Evolutionary conservation across 495 filamentous ascomycete species (phyloP), one percentile per base, ranked within the genome.

Genomic region (Viridothelium virens): DNA sequence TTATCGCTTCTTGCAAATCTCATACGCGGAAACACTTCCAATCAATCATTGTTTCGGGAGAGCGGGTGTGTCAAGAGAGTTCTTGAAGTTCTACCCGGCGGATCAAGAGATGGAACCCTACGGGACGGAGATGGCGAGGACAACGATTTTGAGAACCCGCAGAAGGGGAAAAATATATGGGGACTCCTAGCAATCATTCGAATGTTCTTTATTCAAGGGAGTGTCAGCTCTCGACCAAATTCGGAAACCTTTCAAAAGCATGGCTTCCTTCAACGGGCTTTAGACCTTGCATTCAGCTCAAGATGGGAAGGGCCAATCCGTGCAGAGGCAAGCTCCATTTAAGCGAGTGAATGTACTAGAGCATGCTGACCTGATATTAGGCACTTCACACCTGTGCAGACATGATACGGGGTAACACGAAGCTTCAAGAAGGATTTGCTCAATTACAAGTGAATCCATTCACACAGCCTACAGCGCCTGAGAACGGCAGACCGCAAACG

Each of bases 11-110:
- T 97, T 18, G 91, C 91, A 38, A 96, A 97, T 73, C 83, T 98
- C 31, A 79, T 97, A n/a, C 85, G 87, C 53, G 83, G 92, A 67
- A 97, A 97, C 73, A 80, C 86, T 33, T 91, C 92, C 33, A 98
- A 97, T 73, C 95, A 97, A 75, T 92, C 90, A 41, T 88, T 91
- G 69, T 97, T 98, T 73, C 82, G 94, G 61, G 95, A 98, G 74
- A 93, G 89, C 44, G 92, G 91, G 0, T 93, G 87, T 71, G 85
- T 96, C 33, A 82, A 86, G 38, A 87, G 86, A 72, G 75, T 96
- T 59, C 84, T 86, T 31, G 84, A 81, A 34, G 79, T 97, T 33
- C 81, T 97, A 11, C 70, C 69, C 9, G 70, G 73, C 18, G 70
- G 53, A 9, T 71, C 64, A 33, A 73, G 68, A 77, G 82, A 83